Conservation (phyloP, 805 yeast genomes). For the Wickerhamomyces alni region DNA sequence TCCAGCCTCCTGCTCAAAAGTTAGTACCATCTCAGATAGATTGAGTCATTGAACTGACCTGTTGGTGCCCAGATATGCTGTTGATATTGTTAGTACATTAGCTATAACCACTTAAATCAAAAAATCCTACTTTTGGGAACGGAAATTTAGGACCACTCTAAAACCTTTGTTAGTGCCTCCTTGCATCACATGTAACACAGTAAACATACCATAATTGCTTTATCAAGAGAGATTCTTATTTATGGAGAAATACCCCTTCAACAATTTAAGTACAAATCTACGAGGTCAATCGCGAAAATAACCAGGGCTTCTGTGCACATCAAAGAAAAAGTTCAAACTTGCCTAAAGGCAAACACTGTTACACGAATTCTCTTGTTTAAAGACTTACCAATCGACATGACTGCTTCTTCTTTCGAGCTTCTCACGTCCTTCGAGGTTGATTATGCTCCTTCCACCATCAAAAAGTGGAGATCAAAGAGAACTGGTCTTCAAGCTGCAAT, state of each 20-base stretch:
- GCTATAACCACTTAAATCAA: too few species aligned
- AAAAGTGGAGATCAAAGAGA: conserved; percentile 71
- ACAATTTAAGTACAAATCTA: neutral
- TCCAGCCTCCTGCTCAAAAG: conserved; percentile 19
- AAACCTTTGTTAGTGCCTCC: too few species aligned
- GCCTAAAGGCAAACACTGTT: too few species aligned
- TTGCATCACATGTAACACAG: too few species aligned
- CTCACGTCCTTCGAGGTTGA: conserved; percentile 54
- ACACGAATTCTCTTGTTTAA: too few species aligned
- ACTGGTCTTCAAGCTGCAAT: conserved; percentile 82
- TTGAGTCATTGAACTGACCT: conserved; percentile 16
- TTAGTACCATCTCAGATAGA: too few species aligned
- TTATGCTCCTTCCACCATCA: conserved; percentile 65
- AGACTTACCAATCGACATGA: neutral
- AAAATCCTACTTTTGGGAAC: neutral
- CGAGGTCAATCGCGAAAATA: too few species aligned
- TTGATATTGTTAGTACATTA: neutral
- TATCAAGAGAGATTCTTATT: too few species aligned
- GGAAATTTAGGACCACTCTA: conserved; percentile 1
- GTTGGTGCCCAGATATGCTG: conserved; percentile 25
- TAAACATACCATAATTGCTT: too few species aligned
- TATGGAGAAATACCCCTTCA: neutral
- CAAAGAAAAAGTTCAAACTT: too few species aligned
- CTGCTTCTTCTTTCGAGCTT: conserved; percentile 28
- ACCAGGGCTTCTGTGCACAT: too few species aligned